These are phyloP conservation scores for Periglandula ipomoeae DNA, from an alignment of 2,329 filamentous ascomycete genomes.

Conservation along the genomic window DNA sequence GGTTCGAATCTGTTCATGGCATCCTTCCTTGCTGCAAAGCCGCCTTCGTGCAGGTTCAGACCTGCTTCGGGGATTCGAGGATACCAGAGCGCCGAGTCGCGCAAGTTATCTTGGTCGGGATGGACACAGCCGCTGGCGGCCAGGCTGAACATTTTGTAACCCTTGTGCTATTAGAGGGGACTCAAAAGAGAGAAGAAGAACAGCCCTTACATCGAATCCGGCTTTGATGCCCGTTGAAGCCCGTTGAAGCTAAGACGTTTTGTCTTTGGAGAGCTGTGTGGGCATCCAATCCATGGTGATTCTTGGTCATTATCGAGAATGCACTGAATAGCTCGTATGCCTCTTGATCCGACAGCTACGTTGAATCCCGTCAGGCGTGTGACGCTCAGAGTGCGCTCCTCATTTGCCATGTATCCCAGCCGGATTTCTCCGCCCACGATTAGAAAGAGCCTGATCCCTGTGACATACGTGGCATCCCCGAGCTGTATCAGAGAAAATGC, in stretches of 20 bases:
- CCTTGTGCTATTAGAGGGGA: slow-evolving; percentile 8
- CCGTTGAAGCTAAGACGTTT: slow-evolving; percentile 4
- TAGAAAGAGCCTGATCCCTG: slow-evolving; percentile 6
- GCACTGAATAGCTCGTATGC: slow-evolving; percentile 9
- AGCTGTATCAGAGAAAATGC: slow-evolving; percentile 8
- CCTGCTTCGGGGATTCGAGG: slow-evolving; percentile 7
- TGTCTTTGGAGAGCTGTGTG: slow-evolving; percentile 7
- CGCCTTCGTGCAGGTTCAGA: slow-evolving; percentile 6
- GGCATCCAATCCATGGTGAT: slow-evolving; percentile 9
- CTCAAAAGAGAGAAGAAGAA: not conserved
- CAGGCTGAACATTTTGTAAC: slow-evolving; percentile 9
- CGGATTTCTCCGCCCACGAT: slow-evolving; percentile 2
- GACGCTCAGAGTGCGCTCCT: slow-evolving; percentile 2
- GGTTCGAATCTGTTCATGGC: slow-evolving; percentile 10
- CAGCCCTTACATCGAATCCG: slow-evolving; percentile 11
- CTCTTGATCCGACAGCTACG: slow-evolving; percentile 8
- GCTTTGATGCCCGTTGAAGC: slow-evolving; percentile 7
- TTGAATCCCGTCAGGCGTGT: slow-evolving; percentile 7
- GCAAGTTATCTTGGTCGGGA: slow-evolving; percentile 5
- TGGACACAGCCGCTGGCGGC: slow-evolving; percentile 3
- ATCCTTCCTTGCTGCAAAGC: slow-evolving; percentile 8
- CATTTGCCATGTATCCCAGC: slow-evolving; percentile 9
- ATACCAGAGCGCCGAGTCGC: slow-evolving; percentile 9
- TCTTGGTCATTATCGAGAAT: slow-evolving; percentile 6
- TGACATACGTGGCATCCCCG: slow-evolving; percentile 6